Evolutionary conservation across 2,329 filamentous ascomycete species (phyloP), one percentile per base, ranked within the genome.

Genomic region (Xylariales sp.): DNA sequence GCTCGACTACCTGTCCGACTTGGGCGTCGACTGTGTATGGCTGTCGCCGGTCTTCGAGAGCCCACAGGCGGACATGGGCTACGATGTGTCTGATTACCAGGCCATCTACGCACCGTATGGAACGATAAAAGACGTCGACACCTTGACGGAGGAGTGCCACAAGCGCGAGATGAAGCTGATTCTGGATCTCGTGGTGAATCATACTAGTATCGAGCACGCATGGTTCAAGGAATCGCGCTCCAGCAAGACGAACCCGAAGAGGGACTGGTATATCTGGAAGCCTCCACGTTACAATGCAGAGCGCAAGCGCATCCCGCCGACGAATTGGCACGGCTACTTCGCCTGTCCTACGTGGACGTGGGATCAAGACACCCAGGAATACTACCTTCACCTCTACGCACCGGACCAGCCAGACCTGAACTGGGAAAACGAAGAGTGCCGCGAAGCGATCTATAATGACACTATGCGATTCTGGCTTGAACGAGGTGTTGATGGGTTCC

Each of bases 401-500:
- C 69, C 75, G 0, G 77, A 83, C 35, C 86, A 89, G 55, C 86
- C 86, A 0, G 86, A 90, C 50, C 67, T 90, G 14, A 89, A 89
- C 55, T 89, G 85, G 84, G 82, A 87, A 42, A 82, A 83, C 36
- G 69, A 71, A 0, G 73, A 76, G 2, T 80, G 84, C 6, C 75
- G 83, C 5, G 67, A 79, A 38, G 85, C 80, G 1, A 81, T 88
- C 1, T 83, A 87, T 52, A 69, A 80, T 5, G 56, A 65, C 5
- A 78, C 83, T 4, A 82, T 88, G 73, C 68, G 70, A 0, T 89
- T 88, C 58, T 89, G 86, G 86, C 71, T 89, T 1, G 71, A 87
- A 41, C 75, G 77, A 5, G 82, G 82, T 0, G 76, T 80, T 0
- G 74, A 79, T 37, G 79, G 79, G 0, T 85, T 84, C 59, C 70